These are phyloP conservation scores for Coemansia sp. DNA, from an alignment of 192 early-diverging fungal genomes.

Conservation along the genomic window DNA sequence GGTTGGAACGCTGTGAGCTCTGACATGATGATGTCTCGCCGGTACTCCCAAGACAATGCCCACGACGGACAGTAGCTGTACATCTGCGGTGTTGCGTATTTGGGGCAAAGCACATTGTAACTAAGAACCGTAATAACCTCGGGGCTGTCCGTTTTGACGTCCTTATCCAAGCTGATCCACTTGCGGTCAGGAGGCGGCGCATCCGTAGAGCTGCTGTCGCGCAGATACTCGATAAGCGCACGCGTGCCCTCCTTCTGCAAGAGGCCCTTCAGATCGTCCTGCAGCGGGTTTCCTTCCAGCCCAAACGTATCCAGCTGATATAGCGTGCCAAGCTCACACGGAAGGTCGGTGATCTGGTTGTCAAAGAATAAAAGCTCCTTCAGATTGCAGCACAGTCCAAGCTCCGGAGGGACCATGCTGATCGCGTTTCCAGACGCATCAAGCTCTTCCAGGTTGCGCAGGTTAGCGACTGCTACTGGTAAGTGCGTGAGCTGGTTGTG, in stretches of 20 bases:
- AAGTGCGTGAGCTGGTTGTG: slow-evolving; percentile 89
- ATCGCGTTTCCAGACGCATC: slow-evolving; percentile 92
- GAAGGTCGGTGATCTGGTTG: slow-evolving; percentile 81
- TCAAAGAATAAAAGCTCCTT: slow-evolving; percentile 88
- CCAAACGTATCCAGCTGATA: slow-evolving; percentile 89
- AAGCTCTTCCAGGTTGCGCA: slow-evolving; percentile 68
- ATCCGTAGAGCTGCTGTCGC: slow-evolving; percentile 80
- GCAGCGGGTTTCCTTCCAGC: slow-evolving; percentile 92
- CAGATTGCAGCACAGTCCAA: slow-evolving; percentile 79
- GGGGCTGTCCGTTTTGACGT: slow-evolving; percentile 57
- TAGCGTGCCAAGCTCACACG: slow-evolving; percentile 84
- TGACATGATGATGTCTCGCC: slow-evolving; percentile 80
- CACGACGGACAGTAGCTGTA: slow-evolving; percentile 96
- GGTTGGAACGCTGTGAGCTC: slow-evolving; percentile 86
- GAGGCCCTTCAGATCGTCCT: slow-evolving; percentile 73
- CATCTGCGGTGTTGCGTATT: slow-evolving; percentile 81
- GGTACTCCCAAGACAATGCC: slow-evolving; percentile 91
- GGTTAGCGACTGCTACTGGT: slow-evolving; percentile 66
- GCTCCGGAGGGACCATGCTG: slow-evolving; percentile 76
- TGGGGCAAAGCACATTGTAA: slow-evolving; percentile 90
- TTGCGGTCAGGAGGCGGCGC: slow-evolving; percentile 81
- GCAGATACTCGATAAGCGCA: slow-evolving; percentile 78
- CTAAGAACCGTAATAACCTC: slow-evolving; percentile 87
- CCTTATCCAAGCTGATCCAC: slow-evolving; percentile 86
- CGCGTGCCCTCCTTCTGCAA: slow-evolving; percentile 85